Base-by-base conservation (phyloP, 441 rosid genomes). In the Adansonia rubrostipa region DNA sequence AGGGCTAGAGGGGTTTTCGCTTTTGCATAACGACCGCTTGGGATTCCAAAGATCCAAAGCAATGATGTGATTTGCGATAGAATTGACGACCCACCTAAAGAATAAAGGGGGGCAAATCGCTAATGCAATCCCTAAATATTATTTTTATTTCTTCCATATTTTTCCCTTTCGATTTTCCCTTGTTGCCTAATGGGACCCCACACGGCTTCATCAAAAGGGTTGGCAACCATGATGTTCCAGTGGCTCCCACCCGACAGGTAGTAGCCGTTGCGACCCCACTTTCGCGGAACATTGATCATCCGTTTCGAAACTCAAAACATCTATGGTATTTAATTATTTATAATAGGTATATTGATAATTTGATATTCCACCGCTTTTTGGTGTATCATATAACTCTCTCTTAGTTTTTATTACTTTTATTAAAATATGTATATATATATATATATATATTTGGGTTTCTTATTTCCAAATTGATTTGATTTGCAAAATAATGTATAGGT, bases 31-130 rank as follows among this genome's bases (percentile, higher is more conserved):
- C 84, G 76, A 84, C 79, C 81, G 8, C 89, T 82, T 88, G 87
- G 89, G 91, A 88, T 88, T 83, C 88, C 82, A 72, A 81, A 78
- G 78, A 80, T 75, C 48, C 74, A 13, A 72, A 74, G 45, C 69
- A 22, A 80, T 69, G 82, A 80, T 50, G 65, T 86, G 88, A 87
- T 87, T 81, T 79, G 81, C 65, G 85, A 72, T 70, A 79, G 71
- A 86, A 81, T 77, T 76, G 91, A 86, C 89, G 84, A 81, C 86
- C 86, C 85, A 81, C 86, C 88, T 71, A 84, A 78, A 80, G 80
- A 78, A 68, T 78, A 64, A 75, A 79, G 71, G 45, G n/a, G 56
- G 28, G 36, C 24, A 57, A 57, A 17, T 57, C 62, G 24, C 45
- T 36, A 17, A 51, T 33, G 22, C 48, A 63, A 63, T 3, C 1